phyloP scores from a whole-genome alignment of 768 basidiomycete species.

The Mrakia blollopis region DNA sequence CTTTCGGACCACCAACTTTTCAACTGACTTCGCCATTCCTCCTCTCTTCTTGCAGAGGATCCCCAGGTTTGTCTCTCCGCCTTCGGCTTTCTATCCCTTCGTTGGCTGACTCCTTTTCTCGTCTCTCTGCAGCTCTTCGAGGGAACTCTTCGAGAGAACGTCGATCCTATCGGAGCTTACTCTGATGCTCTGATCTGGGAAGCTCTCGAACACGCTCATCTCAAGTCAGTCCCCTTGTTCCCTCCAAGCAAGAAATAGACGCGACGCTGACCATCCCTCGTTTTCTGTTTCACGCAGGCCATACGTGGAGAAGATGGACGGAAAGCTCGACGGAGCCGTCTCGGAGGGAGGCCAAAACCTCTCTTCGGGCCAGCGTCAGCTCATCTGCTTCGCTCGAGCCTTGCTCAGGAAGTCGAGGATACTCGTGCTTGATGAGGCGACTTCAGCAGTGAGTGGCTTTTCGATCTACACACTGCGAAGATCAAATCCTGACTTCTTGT shows the following conservation, averaged over 20 bases:
- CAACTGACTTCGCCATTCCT: background rate
- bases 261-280: background rate
- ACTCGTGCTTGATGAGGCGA: constrained; percentile 87
- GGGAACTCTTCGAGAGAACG: constrained; percentile 37
- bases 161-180: constrained; percentile 45
- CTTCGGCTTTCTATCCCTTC: no score
- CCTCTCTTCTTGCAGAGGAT: constrained; percentile 44
- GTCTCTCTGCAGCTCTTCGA: constrained; percentile 41
- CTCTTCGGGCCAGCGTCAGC: constrained; percentile 76
- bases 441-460: constrained; percentile 22
- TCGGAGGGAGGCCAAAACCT: constrained; percentile 75
- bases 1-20: background rate
- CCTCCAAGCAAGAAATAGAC: no score
- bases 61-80: constrained; percentile 37
- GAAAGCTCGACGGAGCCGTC: constrained; percentile 66
- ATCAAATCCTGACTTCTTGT: background rate
- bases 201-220: constrained; percentile 63
- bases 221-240: constrained; percentile 42
- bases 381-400: constrained; percentile 84
- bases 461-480: background rate
- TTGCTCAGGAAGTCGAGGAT: constrained; percentile 70
- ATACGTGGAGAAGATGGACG: constrained; percentile 46
- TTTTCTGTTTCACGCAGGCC: constrained; percentile 36
- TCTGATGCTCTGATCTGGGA: constrained; percentile 80
- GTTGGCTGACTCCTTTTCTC: no score